These are phyloP conservation scores for Stereum hirsutum DNA, from an alignment of 1,284 basidiomycete genomes.

Conservation along the genomic window DNA sequence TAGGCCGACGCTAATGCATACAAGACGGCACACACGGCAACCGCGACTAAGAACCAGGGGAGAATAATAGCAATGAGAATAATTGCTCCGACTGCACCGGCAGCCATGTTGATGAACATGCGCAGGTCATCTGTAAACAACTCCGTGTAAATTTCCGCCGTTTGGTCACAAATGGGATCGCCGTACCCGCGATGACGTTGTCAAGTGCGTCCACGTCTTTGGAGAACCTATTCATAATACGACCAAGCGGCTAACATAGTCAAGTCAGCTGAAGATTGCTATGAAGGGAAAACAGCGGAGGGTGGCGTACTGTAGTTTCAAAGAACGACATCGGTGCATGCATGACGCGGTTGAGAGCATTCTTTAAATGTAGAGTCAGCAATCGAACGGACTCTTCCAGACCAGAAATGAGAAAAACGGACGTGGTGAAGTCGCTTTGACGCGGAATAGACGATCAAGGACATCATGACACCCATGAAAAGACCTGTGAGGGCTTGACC, in stretches of 20 bases:
- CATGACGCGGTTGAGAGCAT: conserved; percentile 55
- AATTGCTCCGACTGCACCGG: conserved; percentile 63
- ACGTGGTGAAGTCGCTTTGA: conserved; percentile 39
- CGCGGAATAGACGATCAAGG: conserved; percentile 58
- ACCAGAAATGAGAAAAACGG: conserved; percentile 4
- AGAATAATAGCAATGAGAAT: conserved; percentile 73
- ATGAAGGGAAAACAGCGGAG: neutral
- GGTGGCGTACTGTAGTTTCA: conserved; percentile 64
- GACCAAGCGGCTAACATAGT: conserved; percentile 63
- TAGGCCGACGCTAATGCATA: conserved; percentile 68
- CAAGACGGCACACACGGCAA: conserved; percentile 46
- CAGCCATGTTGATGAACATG: conserved; percentile 61
- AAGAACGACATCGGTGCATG: conserved; percentile 84
- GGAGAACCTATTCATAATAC: conserved; percentile 81
- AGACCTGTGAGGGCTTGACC: conserved; percentile 43
- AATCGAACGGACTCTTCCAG: conserved; percentile 7
- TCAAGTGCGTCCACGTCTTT: conserved; percentile 88
- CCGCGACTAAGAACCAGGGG: conserved; percentile 80
- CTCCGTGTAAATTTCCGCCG: neutral
- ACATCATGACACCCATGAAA: conserved; percentile 45
- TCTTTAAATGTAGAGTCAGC: conserved; percentile 18
- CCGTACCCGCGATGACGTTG: conserved; percentile 65
- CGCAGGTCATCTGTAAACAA: conserved; percentile 56
- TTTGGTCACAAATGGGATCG: conserved; percentile 16
- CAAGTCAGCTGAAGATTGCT: neutral